Base-by-base conservation (phyloP, 2,329 filamentous ascomycete species). In the Ascochyta rabiei region DNA sequence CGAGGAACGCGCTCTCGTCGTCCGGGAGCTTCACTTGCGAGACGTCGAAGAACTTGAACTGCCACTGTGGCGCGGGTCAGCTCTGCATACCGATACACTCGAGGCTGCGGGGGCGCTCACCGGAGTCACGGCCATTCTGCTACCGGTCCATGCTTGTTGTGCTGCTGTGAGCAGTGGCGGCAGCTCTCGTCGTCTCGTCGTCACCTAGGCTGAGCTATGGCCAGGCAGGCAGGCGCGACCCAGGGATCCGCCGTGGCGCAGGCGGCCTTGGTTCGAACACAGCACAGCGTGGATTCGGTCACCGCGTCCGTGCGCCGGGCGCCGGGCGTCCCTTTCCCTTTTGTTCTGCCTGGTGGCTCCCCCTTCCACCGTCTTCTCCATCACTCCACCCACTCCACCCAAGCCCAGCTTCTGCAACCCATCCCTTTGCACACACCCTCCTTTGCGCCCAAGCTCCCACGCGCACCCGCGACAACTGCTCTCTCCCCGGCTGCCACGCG, bases 21-120 rank as follows among this genome's bases (percentile, higher is more conserved):
- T 96, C 89, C 66, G 83, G 84, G 68, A 93, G 83, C 71, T 89
- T 86, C 76, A 97, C 87, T 74, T 90, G 88, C 74, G 87, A 87
- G 76, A 96, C 91, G 79, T 97, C 91, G 85, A 99, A 98, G 87
- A 99, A 99, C 83, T 96, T 93, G 81, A 99, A 99, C 89, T 97
- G 97, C 93, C 95, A 98, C 93, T 96, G 62, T 40, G 48, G 49
- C 13, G 40, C 10, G 48, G 16, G 48, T 74, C 59, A 74, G 71
- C 64, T 18, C 45, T 18, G 57, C 59, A 61, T 61, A 10, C 6
- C 56, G 42, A 37, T 39, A 42, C 26, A 23, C 15, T 16, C 10
- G 2, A 23, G 6, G n/a, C n/a, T 7, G 6, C 33, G 26, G 23
- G 8, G 34, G 30, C 34, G 47, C 66, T 53, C 60, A 77, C 76